A percentile compares a stretch with the other conserved stretches of the same genome.
These are phyloP conservation scores for Claviceps monticola DNA, from an alignment of 2,329 filamentous ascomycete species.

Conservation along the genomic window DNA sequence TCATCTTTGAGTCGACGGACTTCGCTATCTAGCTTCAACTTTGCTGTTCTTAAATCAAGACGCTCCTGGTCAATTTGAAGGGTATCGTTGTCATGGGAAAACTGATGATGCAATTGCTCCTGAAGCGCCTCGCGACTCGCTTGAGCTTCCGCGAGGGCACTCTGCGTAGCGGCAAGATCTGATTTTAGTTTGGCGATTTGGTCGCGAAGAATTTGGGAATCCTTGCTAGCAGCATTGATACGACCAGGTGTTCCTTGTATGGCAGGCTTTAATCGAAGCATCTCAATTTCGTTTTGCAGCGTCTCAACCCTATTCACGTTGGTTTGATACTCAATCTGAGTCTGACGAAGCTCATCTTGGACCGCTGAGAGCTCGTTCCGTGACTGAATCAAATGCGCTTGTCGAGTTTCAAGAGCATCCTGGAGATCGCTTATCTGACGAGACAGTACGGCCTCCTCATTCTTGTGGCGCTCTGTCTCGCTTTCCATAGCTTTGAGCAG, in stretches of 20 bases:
- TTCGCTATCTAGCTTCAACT: conserved; percentile 54
- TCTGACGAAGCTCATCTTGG: conserved; percentile 56
- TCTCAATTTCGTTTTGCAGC: conserved; percentile 64
- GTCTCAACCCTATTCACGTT: conserved; percentile 52
- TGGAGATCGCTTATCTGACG: conserved; percentile 65
- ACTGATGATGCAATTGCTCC: conserved; percentile 40
- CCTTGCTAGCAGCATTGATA: conserved; percentile 39
- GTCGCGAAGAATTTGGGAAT: conserved; percentile 51
- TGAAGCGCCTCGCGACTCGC: conserved; percentile 56
- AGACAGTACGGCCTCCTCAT: conserved; percentile 55
- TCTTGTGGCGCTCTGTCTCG: conserved; percentile 57
- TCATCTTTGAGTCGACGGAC: conserved; percentile 52
- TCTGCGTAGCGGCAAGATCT: conserved; percentile 45
- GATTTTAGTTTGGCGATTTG: conserved; percentile 44
- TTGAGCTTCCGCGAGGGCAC: conserved; percentile 42
- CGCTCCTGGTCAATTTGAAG: conserved; percentile 54
- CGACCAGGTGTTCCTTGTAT: conserved; percentile 19
- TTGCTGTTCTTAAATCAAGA: conserved; percentile 52
- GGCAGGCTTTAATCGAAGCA: conserved; percentile 37
- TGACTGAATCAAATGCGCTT: conserved; percentile 49
- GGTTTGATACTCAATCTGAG: conserved; percentile 46
- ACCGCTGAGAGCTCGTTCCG: conserved; percentile 51
- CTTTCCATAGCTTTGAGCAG: conserved; percentile 55
- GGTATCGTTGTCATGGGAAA: conserved; percentile 42
- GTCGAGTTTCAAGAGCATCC: conserved; percentile 53